Evolutionary conservation across 2,329 filamentous ascomycete species (phyloP), one percentile per base, ranked within the genome.

Genomic region (Epichloe glyceriae): DNA sequence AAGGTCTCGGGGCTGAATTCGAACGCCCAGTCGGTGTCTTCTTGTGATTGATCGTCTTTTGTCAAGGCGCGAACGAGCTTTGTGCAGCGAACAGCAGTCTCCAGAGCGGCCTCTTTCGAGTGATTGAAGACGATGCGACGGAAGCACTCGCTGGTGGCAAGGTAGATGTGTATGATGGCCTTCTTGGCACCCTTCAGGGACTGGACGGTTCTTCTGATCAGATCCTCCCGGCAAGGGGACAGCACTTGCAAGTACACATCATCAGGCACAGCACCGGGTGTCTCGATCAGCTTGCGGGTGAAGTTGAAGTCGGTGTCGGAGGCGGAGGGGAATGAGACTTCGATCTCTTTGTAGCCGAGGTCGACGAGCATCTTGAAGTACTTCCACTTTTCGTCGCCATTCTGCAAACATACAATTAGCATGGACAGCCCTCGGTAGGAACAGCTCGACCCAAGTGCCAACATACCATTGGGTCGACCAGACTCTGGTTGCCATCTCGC

Each of bases 221-320:
- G 81, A 65, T 97, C 91, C 64, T 88, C 83, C 57, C 91, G 83
- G 67, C 90, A 97, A 5, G 91, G 91, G 5, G 88, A 89, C 47
- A 97, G 82, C 49, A 96, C 91, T 66, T 96, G 90, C 53, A 97
- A 74, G 75, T 79, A 90, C 50, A 96, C 89, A 67, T 96, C 90
- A 63, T 93, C 88, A 50, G 90, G 89, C 8, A 90, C 80, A 14
- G 82, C 77, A 40, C 86, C 88, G 11, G 87, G 86, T 1, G 88
- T 95, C 61, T 94, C 84, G 56, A 96, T 81, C 58, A 97, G 74
- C 62, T 84, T 82, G 58, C 88, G 79, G 40, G 89, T 95, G 64
- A 97, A 97, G 73, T 95, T 88, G 73, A 90, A 97, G 71, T 97
- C 93, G 62, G 86, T 95, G 65, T 95, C 85, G 39, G 89, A 95